Evolutionary conservation across 116 monocot genomes (phyloP).

Genomic region (Papilionanthe hybrid): DNA sequence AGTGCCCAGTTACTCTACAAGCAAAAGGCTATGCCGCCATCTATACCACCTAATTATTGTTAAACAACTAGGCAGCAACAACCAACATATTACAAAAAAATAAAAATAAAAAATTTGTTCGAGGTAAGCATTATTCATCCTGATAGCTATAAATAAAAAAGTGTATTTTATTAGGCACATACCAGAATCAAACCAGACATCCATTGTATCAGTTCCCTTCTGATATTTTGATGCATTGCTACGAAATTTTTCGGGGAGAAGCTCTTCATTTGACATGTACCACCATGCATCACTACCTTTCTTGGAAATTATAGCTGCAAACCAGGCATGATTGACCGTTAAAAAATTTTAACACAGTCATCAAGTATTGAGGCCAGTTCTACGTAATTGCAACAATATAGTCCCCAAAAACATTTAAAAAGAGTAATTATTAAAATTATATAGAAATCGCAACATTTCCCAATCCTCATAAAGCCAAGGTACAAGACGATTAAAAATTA

Average conservation of each 20-base stretch:
- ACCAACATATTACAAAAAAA: background rate
- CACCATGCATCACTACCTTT: conserved; percentile 99
- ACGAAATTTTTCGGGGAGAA: conserved; percentile 85
- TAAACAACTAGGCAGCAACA: background rate
- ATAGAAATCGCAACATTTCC: background rate
- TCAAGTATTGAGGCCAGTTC: background rate
- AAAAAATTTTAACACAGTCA: background rate
- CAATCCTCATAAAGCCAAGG: background rate
- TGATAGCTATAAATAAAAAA: background rate
- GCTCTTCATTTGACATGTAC: conserved; percentile 86
- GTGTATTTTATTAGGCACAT: conserved; percentile 8
- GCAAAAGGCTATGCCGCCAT: background rate
- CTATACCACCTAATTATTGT: background rate
- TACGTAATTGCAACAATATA: background rate
- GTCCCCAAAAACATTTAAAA: background rate
- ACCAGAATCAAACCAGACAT: conserved; percentile 99
- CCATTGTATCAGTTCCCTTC: conserved; percentile 98
- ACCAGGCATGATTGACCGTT: background rate
- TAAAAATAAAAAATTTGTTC: background rate
- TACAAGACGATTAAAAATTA: background rate
- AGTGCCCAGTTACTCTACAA: background rate
- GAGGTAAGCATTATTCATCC: background rate
- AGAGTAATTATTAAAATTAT: background rate
- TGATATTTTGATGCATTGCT: conserved; percentile 63
- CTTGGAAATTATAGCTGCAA: conserved; percentile 59